These are phyloP conservation scores for Phoma sp. DNA, from an alignment of 2,329 filamentous ascomycete genomes.

Conservation along the genomic window DNA sequence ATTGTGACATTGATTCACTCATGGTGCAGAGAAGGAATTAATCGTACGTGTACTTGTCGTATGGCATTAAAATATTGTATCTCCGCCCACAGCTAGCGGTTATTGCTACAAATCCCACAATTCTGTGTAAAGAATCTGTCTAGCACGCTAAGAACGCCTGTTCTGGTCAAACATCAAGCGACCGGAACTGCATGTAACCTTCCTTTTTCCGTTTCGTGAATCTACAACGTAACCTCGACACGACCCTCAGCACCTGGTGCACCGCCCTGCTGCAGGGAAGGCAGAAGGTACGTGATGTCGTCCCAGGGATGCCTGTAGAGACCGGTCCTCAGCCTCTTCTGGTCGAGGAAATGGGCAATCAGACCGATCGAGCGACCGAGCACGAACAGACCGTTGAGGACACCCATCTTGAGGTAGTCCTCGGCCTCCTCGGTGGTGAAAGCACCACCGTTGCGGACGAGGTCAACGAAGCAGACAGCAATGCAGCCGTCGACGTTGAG, in stretches of 20 bases:
- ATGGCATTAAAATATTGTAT: constrained; percentile 43
- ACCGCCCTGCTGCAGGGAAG: constrained; percentile 46
- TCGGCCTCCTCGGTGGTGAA: constrained; percentile 97
- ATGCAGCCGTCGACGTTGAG: constrained; percentile 98
- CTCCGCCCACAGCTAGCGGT: constrained; percentile 37
- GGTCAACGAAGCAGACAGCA: constrained; percentile 97
- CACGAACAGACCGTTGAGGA: constrained; percentile 99
- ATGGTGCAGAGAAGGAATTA: neutral
- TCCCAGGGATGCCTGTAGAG: constrained; percentile 97
- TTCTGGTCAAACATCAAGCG: constrained; percentile 33
- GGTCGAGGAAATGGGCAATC: constrained; percentile 99
- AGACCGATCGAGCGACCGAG: constrained; percentile 96
- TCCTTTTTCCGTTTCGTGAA: constrained; percentile 31
- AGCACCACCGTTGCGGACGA: constrained; percentile 96
- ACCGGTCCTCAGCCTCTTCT: constrained; percentile 98
- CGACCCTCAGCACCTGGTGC: constrained; percentile 51
- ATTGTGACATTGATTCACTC: neutral
- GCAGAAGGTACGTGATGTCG: constrained; percentile 53
- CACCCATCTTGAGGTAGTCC: constrained; percentile 99
- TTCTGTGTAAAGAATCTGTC: constrained; percentile 35
- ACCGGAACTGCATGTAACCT: constrained; percentile 37
- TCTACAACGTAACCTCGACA: constrained; percentile 52
- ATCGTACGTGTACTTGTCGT: constrained; percentile 23
- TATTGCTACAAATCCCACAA: constrained; percentile 43
- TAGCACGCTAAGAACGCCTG: constrained; percentile 43